These are phyloP conservation scores for Colletotrichum camelliae DNA, from an alignment of 2,329 filamentous ascomycete genomes.

Conservation along the genomic window DNA sequence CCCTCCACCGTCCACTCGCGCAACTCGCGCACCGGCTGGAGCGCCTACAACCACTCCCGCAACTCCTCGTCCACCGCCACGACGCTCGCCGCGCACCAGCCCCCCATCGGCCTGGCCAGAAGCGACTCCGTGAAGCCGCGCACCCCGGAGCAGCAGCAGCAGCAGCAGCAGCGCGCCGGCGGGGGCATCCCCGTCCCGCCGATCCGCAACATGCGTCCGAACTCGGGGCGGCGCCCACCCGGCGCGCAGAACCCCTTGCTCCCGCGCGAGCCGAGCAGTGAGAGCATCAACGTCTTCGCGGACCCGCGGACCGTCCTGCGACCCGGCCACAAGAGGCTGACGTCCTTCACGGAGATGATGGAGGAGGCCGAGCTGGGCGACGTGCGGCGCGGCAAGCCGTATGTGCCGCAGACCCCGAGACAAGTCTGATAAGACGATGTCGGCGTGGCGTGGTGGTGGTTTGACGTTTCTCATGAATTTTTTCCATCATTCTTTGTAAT, in stretches of 20 bases:
- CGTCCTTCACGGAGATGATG: conserved; percentile 57
- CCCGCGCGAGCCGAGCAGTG: conserved; percentile 48
- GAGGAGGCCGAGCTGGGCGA: conserved; percentile 49
- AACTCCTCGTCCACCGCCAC: conserved; percentile 4
- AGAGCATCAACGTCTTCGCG: conserved; percentile 59
- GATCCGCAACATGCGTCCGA: conserved; percentile 42
- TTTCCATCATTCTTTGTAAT: not conserved
- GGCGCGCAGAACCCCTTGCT: conserved; percentile 25
- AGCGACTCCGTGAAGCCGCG: conserved; percentile 10
- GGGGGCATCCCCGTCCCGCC: conserved; percentile 27
- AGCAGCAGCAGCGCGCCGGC: not conserved
- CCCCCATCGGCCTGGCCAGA: conserved; percentile 8
- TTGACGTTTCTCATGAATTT: not conserved
- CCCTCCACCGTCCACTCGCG: conserved; percentile 36
- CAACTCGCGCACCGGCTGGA: not conserved
- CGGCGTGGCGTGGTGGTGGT: not conserved
- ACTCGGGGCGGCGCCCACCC: conserved; percentile 20
- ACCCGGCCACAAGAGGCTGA: conserved; percentile 23
- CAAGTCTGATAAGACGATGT: not conserved
- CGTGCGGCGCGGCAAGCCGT: conserved; percentile 46
- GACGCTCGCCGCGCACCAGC: conserved; percentile 12
- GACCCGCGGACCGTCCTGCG: conserved; percentile 47
- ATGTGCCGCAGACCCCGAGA: conserved; percentile 38
- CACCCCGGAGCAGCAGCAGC: not conserved
- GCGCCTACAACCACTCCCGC: conserved; percentile 1